Evolutionary conservation across 1,139 yeast species (phyloP).

Genomic region (Yamadazyma atmosphaerica): DNA sequence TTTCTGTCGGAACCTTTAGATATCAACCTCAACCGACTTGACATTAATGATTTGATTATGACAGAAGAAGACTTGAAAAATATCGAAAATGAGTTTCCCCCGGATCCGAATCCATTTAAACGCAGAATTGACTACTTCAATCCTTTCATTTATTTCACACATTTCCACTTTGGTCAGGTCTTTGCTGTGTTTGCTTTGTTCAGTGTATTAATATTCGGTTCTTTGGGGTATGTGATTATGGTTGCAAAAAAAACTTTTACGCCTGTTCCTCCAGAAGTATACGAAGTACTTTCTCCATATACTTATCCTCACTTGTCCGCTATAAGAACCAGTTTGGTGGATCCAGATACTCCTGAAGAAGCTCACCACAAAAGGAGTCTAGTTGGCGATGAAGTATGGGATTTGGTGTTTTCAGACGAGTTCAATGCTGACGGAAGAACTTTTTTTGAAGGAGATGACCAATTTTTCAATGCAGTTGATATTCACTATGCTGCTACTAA

Average conservation of each 20-base stretch:
- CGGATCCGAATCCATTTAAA: slow-evolving; percentile 13
- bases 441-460: slow-evolving; percentile 31
- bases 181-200: slow-evolving; percentile 14
- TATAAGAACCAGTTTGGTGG: slow-evolving; percentile 24
- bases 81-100: slow-evolving; percentile 12
- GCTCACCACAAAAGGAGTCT: slow-evolving; percentile 12
- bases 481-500: slow-evolving; percentile 31
- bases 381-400: slow-evolving; percentile 20
- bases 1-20: background rate
- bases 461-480: slow-evolving; percentile 30
- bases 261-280: slow-evolving; percentile 16
- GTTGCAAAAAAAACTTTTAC: slow-evolving; percentile 9
- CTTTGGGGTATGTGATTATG: slow-evolving; percentile 15
- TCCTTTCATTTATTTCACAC: slow-evolving; percentile 12
- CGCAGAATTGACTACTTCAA: slow-evolving; percentile 14
- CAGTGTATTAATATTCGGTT: slow-evolving; percentile 16
- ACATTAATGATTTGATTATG: slow-evolving; percentile 10
- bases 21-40: slow-evolving; percentile 1
- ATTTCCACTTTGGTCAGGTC: slow-evolving; percentile 13
- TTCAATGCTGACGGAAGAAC: slow-evolving; percentile 33
- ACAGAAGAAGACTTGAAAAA: slow-evolving; percentile 12
- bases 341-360: slow-evolving; percentile 28
- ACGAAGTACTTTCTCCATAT: slow-evolving; percentile 18
- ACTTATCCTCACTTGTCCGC: slow-evolving; percentile 24
- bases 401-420: slow-evolving; percentile 31